These are phyloP conservation scores for Arabidopsis hybrid DNA, from an alignment of 441 rosid genomes.

Conservation along the genomic window DNA sequence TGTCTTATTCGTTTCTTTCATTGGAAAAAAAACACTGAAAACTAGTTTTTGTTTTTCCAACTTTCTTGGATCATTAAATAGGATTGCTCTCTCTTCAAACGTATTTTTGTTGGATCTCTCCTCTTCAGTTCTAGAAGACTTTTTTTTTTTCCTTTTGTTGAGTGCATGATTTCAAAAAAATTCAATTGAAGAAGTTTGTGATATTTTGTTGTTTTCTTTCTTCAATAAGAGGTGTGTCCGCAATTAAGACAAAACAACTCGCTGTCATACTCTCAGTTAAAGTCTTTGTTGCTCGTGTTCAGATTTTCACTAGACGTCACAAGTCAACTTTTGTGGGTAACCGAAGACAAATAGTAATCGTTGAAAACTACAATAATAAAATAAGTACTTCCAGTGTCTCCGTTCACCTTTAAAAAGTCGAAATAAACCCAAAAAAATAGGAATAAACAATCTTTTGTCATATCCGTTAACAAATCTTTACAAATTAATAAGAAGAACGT, in stretches of 20 bases:
- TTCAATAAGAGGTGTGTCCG: constrained; percentile 1
- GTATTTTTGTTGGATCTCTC: constrained; percentile 4
- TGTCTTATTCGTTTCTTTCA: not conserved
- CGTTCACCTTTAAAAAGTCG: no score
- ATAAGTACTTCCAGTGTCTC: no score
- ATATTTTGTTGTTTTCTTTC: not conserved
- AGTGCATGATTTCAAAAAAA: not conserved
- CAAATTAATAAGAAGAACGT: not conserved
- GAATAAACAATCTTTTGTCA: no score
- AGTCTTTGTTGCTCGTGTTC: constrained; percentile 6
- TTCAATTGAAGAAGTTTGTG: no score
- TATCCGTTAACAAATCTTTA: not conserved
- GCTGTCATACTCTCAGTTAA: constrained; percentile 22
- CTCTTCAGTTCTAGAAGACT: not conserved
- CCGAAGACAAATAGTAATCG: constrained; percentile 28
- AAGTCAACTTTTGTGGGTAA: constrained; percentile 35
- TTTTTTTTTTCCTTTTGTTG: not conserved
- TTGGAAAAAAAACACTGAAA: not conserved
- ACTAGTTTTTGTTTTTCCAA: not conserved
- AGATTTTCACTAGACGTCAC: constrained; percentile 18
- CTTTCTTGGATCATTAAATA: constrained; percentile 28
- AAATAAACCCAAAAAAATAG: no score
- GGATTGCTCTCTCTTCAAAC: not conserved
- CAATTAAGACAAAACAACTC: constrained; percentile 25
- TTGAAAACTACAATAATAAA: constrained; percentile 13